phyloP scores from a whole-genome alignment of 2,329 filamentous ascomycete genomes.

The Aspergillus tamarii region DNA sequence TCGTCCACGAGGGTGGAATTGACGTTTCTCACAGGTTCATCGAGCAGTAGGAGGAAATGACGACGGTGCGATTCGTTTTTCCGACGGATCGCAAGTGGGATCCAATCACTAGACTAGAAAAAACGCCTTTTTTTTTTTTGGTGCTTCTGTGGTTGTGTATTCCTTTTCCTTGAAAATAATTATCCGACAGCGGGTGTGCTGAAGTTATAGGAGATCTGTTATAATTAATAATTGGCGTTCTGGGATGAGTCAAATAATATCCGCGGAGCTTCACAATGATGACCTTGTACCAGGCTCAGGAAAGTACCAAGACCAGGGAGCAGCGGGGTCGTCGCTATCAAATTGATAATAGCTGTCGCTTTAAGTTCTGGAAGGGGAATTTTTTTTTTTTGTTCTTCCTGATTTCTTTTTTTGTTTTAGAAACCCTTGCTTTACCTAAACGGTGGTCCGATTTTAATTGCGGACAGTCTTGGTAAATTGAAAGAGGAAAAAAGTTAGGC shows the following conservation, averaged over 20 bases:
- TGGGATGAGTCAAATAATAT: background rate
- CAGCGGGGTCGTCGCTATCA: background rate
- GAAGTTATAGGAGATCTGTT: background rate
- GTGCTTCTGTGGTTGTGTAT: background rate
- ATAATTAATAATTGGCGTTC: background rate
- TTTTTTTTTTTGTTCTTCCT: background rate
- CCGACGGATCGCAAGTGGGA: background rate
- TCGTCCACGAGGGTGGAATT: conserved; percentile 28
- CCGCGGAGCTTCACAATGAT: background rate
- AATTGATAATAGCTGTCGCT: background rate
- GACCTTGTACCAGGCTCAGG: background rate
- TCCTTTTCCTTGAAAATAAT: background rate
- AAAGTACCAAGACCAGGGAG: background rate
- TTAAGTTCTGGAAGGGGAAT: background rate
- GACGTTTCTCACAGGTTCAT: conserved; percentile 24
- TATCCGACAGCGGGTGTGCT: background rate
- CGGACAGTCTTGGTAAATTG: background rate
- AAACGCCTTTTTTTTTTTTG: background rate
- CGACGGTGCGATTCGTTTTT: conserved; percentile 1
- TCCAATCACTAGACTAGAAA: background rate
- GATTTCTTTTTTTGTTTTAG: background rate
- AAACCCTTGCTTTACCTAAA: background rate
- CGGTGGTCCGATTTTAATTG: background rate
- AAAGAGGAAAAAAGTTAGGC: background rate
- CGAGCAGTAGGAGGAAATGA: conserved; percentile 8